phyloP scores from a whole-genome alignment of 2,329 filamentous ascomycete genomes.

The Blumeria hordei region DNA sequence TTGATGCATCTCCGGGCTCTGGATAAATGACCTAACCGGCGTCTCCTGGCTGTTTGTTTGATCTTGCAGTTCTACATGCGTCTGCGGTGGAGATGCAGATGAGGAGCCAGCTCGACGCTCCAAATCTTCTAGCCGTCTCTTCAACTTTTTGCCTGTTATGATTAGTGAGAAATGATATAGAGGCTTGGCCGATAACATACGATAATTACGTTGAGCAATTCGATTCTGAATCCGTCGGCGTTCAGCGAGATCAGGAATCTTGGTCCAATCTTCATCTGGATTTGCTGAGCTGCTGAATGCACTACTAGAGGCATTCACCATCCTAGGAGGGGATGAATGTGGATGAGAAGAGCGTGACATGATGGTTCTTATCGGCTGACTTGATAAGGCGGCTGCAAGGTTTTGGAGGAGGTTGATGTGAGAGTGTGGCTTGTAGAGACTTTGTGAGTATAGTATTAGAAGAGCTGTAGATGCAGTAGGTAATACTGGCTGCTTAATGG shows the following conservation, averaged over 20 bases:
- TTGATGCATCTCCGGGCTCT: slow-evolving; percentile 14
- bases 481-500: too few species aligned
- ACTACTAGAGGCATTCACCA: slow-evolving; percentile 50
- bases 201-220: slow-evolving; percentile 93
- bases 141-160: slow-evolving; percentile 60
- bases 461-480: too few species aligned
- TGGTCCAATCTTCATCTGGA: slow-evolving; percentile 95
- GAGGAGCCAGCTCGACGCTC: slow-evolving; percentile 49
- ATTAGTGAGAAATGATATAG: neutral
- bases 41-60: slow-evolving; percentile 8
- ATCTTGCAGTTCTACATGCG: slow-evolving; percentile 22
- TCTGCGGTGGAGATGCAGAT: slow-evolving; percentile 30
- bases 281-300: slow-evolving; percentile 88
- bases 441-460: too few species aligned
- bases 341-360: slow-evolving; percentile 2
- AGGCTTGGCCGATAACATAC: slow-evolving; percentile 27
- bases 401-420: too few species aligned
- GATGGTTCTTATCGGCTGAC: too few species aligned
- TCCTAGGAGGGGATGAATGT: slow-evolving; percentile 38
- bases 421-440: too few species aligned
- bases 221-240: slow-evolving; percentile 87
- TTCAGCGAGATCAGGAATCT: slow-evolving; percentile 92
- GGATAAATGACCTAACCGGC: slow-evolving; percentile 11
- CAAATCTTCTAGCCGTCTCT: slow-evolving; percentile 68
- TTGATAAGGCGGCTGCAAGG: too few species aligned